A percentile compares a stretch with the other conserved stretches of the same genome.
phyloP scores from a whole-genome alignment of 2,329 filamentous ascomycete species.

The Fusarium miscanthi region DNA sequence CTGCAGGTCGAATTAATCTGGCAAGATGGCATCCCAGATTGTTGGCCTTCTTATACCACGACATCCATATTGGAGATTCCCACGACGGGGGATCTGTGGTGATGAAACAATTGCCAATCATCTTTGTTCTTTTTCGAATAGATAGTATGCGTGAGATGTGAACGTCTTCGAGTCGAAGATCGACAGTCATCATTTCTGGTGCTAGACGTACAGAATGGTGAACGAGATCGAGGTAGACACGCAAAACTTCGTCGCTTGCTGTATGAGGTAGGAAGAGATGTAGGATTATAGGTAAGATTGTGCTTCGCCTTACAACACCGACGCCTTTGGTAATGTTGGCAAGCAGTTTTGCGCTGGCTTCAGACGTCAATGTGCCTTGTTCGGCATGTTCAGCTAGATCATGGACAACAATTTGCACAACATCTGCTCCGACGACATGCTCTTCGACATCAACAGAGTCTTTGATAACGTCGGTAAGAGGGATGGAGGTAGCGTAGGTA shows the following conservation, averaged over 20 bases:
- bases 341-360: slow-evolving; percentile 50
- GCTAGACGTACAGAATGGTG: slow-evolving; percentile 70
- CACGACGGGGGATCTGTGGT: slow-evolving; percentile 61
- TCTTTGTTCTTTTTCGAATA: slow-evolving; percentile 65
- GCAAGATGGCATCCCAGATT: slow-evolving; percentile 70
- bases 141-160: slow-evolving; percentile 62
- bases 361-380: slow-evolving; percentile 24
- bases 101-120: slow-evolving; percentile 68
- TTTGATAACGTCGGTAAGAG: slow-evolving; percentile 66
- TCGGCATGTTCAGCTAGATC: slow-evolving; percentile 28
- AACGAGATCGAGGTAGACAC: slow-evolving; percentile 65
- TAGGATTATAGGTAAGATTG: slow-evolving; percentile 68
- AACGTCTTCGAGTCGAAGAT: slow-evolving; percentile 66
- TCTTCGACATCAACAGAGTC: slow-evolving; percentile 70
- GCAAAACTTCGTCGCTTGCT: slow-evolving; percentile 36
- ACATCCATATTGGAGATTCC: slow-evolving; percentile 65
- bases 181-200: slow-evolving; percentile 72
- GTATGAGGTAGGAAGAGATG: slow-evolving; percentile 56
- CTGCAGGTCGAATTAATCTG: slow-evolving; percentile 68
- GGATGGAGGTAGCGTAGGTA: slow-evolving; percentile 74
- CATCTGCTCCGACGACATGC: slow-evolving; percentile 74
- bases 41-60: slow-evolving; percentile 68
- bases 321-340: slow-evolving; percentile 67
- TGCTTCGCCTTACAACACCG: slow-evolving; percentile 70
- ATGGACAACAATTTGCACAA: slow-evolving; percentile 69